Evolutionary conservation across 345 rosid genomes (phyloP).

Genomic region (Carallia pectinifolia): DNA sequence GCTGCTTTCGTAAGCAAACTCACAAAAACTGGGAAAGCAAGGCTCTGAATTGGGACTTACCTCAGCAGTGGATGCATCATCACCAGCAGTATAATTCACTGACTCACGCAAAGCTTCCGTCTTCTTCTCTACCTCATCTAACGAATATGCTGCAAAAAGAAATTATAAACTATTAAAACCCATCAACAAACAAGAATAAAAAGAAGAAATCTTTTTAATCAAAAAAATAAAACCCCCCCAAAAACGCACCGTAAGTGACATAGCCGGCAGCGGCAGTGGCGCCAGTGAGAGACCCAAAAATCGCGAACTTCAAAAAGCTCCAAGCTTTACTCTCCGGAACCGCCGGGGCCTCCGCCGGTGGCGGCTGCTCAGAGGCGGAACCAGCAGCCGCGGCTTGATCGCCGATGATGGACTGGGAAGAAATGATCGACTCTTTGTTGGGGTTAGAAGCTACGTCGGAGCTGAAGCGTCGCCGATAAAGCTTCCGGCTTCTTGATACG

Average conservation of each 20-base stretch:
- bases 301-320: constrained; percentile 56
- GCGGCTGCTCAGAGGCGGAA: constrained; percentile 19
- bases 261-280: constrained; percentile 54
- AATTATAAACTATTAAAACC: background rate
- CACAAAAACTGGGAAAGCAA: background rate
- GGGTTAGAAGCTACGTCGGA: constrained; percentile 41
- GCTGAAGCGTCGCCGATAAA: constrained; percentile 30
- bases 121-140: constrained; percentile 69
- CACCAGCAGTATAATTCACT: constrained; percentile 28
- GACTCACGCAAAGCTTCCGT: constrained; percentile 65
- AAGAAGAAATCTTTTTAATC: background rate
- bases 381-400: constrained; percentile 40
- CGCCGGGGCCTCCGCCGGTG: constrained; percentile 24
- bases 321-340: constrained; percentile 39
- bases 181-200: background rate
- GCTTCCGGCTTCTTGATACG: constrained; percentile 18
- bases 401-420: constrained; percentile 48
- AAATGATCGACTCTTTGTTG: constrained; percentile 36
- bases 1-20: background rate
- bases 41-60: constrained; percentile 36
- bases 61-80: constrained; percentile 48
- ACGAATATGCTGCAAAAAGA: constrained; percentile 54
- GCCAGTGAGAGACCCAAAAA: constrained; percentile 56
- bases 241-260: constrained; percentile 57
- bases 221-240: background rate